These are phyloP conservation scores for Amniculicola lignicola DNA, from an alignment of 495 filamentous ascomycete species.

Conservation along the genomic window DNA sequence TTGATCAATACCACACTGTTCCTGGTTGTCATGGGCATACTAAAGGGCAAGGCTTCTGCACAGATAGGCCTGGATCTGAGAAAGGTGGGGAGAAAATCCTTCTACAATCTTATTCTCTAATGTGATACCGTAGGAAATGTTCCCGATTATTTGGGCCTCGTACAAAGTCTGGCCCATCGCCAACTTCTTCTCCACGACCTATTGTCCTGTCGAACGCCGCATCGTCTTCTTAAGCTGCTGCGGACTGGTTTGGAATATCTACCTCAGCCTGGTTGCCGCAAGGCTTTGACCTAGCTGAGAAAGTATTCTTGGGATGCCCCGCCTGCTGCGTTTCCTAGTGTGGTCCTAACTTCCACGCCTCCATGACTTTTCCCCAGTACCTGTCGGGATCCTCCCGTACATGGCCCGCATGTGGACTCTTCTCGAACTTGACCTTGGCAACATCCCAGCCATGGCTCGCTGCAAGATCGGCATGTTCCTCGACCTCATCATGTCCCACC, in stretches of 20 bases:
- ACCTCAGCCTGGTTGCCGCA: constrained; percentile 26
- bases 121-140: constrained; percentile 17
- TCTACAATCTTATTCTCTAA: not conserved
- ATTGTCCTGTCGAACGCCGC: constrained; percentile 26
- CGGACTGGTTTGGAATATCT: constrained; percentile 29
- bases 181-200: constrained; percentile 28
- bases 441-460: constrained; percentile 23
- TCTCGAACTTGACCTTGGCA: constrained; percentile 27
- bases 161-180: constrained; percentile 34
- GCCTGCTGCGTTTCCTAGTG: not conserved
- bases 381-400: constrained; percentile 23
- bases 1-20: constrained; percentile 28
- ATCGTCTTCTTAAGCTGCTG: constrained; percentile 28
- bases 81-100: constrained; percentile 5
- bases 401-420: constrained; percentile 30
- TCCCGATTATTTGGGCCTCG: constrained; percentile 17
- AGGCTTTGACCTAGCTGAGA: constrained; percentile 6
- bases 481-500: constrained; percentile 32
- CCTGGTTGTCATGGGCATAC: constrained; percentile 24
- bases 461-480: constrained; percentile 36
- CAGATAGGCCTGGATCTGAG: constrained; percentile 15
- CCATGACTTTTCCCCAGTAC: constrained; percentile 33
- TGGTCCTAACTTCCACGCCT: constrained; percentile 15
- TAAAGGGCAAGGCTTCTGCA: constrained; percentile 18
- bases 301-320: not conserved